Conservation (phyloP, 306 rosid species). For the Hylodesmum podocarpum region DNA sequence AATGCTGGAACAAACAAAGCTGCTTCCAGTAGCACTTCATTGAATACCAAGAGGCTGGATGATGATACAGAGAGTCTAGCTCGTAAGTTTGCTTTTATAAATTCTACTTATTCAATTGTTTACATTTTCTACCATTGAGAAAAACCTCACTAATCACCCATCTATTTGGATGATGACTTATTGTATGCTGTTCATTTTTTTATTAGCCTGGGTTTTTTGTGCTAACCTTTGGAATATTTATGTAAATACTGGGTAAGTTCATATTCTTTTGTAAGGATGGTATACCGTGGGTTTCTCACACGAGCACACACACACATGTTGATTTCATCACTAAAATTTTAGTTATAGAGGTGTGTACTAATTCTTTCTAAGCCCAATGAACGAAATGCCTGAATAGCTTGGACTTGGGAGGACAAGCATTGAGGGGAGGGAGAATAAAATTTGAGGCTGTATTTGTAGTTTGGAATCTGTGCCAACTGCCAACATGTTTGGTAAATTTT, state of each 20-base stretch:
- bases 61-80: conserved; percentile 82
- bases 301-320: neutral
- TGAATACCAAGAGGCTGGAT: conserved; percentile 88
- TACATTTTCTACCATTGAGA: neutral
- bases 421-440: neutral
- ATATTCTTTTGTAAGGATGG: neutral
- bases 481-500: neutral
- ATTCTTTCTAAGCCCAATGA: neutral
- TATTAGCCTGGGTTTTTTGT: neutral
- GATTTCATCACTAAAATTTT: neutral
- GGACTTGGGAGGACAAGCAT: neutral
- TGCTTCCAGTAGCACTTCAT: conserved; percentile 77
- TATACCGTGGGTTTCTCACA: neutral
- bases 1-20: conserved; percentile 79
- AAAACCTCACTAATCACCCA: neutral
- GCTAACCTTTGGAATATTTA: neutral
- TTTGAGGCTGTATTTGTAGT: neutral
- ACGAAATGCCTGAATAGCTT: neutral
- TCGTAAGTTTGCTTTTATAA: conserved; percentile 50
- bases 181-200: neutral
- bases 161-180: neutral
- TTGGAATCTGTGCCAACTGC: neutral
- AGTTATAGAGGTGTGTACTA: neutral
- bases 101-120: neutral
- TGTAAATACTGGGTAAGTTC: neutral